Base-by-base conservation (phyloP, 2,329 filamentous ascomycete species). In the Exserohilum turcica region DNA sequence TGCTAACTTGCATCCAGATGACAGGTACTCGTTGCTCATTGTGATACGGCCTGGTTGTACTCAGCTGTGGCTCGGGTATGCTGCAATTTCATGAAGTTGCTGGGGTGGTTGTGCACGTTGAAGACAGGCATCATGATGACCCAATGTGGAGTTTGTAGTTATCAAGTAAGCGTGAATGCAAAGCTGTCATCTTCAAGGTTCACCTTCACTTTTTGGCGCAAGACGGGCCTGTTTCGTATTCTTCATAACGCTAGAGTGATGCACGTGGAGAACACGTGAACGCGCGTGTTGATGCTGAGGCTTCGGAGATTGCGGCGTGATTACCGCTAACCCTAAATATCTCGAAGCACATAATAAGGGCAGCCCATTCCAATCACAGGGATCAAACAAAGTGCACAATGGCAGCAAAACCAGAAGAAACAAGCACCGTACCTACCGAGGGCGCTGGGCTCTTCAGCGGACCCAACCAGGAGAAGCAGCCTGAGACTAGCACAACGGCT, bases 331-430 rank as follows among this genome's bases (percentile, higher is more conserved):
- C 24, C 35, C 44, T 24, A 48, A 56, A 54, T 50, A 45, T 39
- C 42, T 43, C 24, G 13, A 37, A 33, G 48, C 40, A 39, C 46
- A 43, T 40, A 50, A 45, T 43, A 36, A 39, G 31, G 36, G 36
- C 21, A 44, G 36, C 46, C n/a, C 40, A 31, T 43, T 43, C 15
- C 45, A 18, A 24, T 32, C 37, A 36, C 42, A 19, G 16, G 40
- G 10, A 28, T 40, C 15, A 13, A 21, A 45, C 24, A 15, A 21
- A 32, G 44, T n/a, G 8, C 43, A 59, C 46, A 3, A 66, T 66
- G 63, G 55, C 62, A 38, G 42, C 55, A 8, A 60, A 63, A 42
- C 53, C 52, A 36, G 63, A 66, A 40, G 56, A 60, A 35, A 21
- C 50, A 29, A 60, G 46, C 19, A 47, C 51, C 19, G 48, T 51